Evolutionary conservation across 2,329 filamentous ascomycete species (phyloP), one percentile per base, ranked within the genome.

Genomic region (Penicillium sp.): DNA sequence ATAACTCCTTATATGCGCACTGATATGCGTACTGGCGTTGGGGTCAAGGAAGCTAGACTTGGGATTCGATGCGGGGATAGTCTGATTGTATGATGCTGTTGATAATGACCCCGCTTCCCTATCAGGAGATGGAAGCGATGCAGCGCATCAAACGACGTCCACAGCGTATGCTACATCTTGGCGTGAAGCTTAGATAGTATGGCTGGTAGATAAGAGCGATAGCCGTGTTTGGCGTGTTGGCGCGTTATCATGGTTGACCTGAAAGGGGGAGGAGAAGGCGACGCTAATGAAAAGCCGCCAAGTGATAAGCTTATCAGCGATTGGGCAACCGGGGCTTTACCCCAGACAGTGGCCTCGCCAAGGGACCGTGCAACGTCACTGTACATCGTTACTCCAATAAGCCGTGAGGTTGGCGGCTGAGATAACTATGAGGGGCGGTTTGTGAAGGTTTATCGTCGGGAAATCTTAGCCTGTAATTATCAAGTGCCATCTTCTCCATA

Each of bases 191-290:
- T 58, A 40, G 48, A 45, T 35, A 19, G 30, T 22, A 51, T 22
- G 16, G 16, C 26, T 13, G n/a, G 22, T 7, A 10, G 38, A 33
- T n/a, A 38, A 26, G 40, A 35, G 33, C 45, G 56, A 59, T 63
- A 59, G 48, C 40, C 48, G 25, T n/a, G 28, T 51, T 48, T 16
- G 52, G 19, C 7, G 28, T 45, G 25, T 48, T 16, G 52, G 19
- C 7, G 28, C 40, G 25, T 58, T 54, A 55, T 60, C 42, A 56
- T n/a, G 30, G 26, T 13, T 4, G 35, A 46, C 49, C 60, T 63
- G 26, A 28, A 67, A 66, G 57, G 59, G 65, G 65, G 61, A 67
- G 46, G 65, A 65, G 63, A 57, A 56, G 61, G 63, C 65, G 65
- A 65, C 42, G 30, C 60, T 54, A 58, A 45, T 13, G 6, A 52